Base-by-base conservation (phyloP, 805 yeast genomes). In the Saccharomycopsis selenospora region DNA sequence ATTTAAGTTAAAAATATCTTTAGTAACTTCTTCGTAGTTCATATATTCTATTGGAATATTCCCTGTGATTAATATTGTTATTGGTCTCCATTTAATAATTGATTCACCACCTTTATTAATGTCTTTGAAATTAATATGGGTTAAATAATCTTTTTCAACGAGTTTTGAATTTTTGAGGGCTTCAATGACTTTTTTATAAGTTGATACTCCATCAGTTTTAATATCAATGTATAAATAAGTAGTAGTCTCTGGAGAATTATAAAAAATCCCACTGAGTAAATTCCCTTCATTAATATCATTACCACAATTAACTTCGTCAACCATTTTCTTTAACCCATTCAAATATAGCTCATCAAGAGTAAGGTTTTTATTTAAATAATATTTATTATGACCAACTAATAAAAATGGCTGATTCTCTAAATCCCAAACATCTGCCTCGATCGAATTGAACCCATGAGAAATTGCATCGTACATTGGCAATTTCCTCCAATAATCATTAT, bases 391-490 rank as follows among this genome's bases (percentile, higher is more conserved):
- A 14, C 54, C 54, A 10, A 51, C 52, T 22, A 48, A 33, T 11
- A 42, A 42, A 27, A 23, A 30, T 6, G 5, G 24, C 3, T 6
- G 13, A 28, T 68, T 30, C 65, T 41, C 49, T 4, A 60, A 56
- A 42, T 63, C 62, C 84, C 83, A 80, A 14, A 79, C 71, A 57
- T 82, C 89, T n/a, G 82, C 81, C 61, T 82, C 89, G 1, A 81
- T 68, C 43, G 83, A 75, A 40, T 68, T 67, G 30, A 75, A 69
- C 2, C 87, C 89, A 20, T 58, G 52, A 3, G 59, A 56, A 10
- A 71, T 59, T 0, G 86, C 87, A 51, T 80, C 82, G 45, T 75
- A 69, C 2, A 82, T 65, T 0, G 87, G 87, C 3, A 65, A 57
- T 2, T 58, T 51, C 56, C 87, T 65, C 82, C 84, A 78, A 61